A percentile compares a stretch with the other conserved stretches of the same genome.
Conservation (phyloP, 2,329 filamentous ascomycete species). For the Davidsoniella neocaledoniae region DNA sequence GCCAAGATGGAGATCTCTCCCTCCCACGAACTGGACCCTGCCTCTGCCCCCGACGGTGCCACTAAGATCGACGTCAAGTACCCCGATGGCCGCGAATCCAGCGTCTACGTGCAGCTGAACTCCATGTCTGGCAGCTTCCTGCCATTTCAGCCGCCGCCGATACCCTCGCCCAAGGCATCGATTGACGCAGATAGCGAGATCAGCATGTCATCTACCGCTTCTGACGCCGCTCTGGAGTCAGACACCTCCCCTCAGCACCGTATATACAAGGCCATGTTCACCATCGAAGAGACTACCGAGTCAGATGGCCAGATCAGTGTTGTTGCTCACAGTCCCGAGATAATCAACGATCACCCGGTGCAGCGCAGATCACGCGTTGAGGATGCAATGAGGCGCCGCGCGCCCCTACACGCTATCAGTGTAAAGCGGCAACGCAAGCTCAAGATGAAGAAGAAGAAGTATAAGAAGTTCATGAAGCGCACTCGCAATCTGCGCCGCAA, state of each 20-base stretch:
- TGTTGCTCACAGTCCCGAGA: conserved; percentile 40
- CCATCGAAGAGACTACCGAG: conserved; percentile 49
- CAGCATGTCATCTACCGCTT: background rate
- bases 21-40: conserved; percentile 15
- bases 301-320: conserved; percentile 42
- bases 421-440: conserved; percentile 84
- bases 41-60: conserved; percentile 22
- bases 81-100: conserved; percentile 38
- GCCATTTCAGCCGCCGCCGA: conserved; percentile 73
- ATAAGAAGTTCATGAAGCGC: conserved; percentile 95
- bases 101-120: conserved; percentile 49
- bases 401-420: conserved; percentile 64
- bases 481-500: conserved; percentile 80
- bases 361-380: conserved; percentile 40
- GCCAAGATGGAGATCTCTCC: conserved; percentile 30
- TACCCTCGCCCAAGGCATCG: conserved; percentile 41
- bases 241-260: conserved; percentile 30
- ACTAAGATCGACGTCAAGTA: conserved; percentile 36
- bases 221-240: conserved; percentile 16
- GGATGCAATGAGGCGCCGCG: conserved; percentile 31
- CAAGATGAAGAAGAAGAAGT: conserved; percentile 99
- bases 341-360: conserved; percentile 34
- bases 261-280: conserved; percentile 47
- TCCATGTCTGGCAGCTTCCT: conserved; percentile 52
- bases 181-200: conserved; percentile 22